These are phyloP conservation scores for Ceriops zippeliana DNA, from an alignment of 345 rosid genomes.

Conservation along the genomic window DNA sequence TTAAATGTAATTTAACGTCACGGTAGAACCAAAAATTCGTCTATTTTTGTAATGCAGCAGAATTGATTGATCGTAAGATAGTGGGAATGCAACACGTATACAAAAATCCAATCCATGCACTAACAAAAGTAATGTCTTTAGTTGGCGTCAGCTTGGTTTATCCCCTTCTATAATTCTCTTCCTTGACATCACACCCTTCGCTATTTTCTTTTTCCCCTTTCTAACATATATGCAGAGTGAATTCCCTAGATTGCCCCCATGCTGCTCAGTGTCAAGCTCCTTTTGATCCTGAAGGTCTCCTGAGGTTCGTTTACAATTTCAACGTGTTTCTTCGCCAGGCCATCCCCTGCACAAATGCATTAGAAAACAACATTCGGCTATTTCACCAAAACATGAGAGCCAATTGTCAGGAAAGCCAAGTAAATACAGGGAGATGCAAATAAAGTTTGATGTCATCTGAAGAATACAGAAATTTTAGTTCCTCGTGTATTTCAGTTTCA, in stretches of 20 bases:
- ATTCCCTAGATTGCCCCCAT: conserved; percentile 60
- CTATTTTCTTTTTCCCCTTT: conserved; percentile 1
- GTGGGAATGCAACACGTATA: conserved; percentile 71
- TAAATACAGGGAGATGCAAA: background rate
- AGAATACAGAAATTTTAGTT: background rate
- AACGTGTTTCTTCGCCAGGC: background rate
- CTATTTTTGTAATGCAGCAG: conserved; percentile 66
- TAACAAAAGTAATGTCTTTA: conserved; percentile 45
- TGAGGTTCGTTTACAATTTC: conserved; percentile 47
- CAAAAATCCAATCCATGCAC: conserved; percentile 54
- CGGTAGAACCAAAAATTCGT: no score
- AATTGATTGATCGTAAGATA: conserved; percentile 70
- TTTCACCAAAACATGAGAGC: background rate
- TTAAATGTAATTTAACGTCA: no score
- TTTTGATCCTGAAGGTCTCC: conserved; percentile 86
- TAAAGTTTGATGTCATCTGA: background rate
- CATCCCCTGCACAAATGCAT: background rate
- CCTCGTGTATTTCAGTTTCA: background rate
- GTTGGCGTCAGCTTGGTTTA: background rate
- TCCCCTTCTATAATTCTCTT: background rate
- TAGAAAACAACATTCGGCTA: background rate
- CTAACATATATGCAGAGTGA: conserved; percentile 64
- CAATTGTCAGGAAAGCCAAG: background rate
- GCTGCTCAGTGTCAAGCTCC: conserved; percentile 95
- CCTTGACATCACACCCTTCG: background rate